These are phyloP conservation scores for Margaritispora aquatica DNA, from an alignment of 495 filamentous ascomycete genomes.

Conservation along the genomic window DNA sequence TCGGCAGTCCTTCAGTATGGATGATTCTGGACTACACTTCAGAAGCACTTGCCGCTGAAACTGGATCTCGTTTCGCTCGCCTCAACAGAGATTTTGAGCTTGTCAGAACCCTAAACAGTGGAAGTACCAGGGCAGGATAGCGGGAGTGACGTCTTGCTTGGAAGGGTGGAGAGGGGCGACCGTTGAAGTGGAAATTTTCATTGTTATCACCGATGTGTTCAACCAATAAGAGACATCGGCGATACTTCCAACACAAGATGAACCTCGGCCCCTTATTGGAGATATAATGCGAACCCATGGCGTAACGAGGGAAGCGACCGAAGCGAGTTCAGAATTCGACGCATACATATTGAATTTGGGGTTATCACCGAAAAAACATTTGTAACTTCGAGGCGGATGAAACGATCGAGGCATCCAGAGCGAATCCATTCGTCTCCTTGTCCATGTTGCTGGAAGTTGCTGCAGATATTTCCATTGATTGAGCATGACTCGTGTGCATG, in stretches of 20 bases:
- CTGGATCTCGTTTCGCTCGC: background rate
- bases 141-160: background rate
- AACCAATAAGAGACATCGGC: background rate
- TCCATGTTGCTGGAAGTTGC: background rate
- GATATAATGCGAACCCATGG: background rate
- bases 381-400: background rate
- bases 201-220: background rate
- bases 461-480: background rate
- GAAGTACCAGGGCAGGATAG: background rate
- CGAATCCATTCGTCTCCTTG: background rate
- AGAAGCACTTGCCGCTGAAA: background rate
- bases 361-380: background rate
- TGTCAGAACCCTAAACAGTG: background rate
- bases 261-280: background rate
- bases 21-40: background rate
- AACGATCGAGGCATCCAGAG: background rate
- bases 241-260: background rate
- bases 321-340: background rate
- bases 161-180: background rate
- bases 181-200: background rate
- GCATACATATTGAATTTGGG: background rate
- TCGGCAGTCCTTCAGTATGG: background rate
- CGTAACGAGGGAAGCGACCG: background rate
- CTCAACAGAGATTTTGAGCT: background rate
- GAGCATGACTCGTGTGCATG: constrained; percentile 3